A percentile compares a stretch with the other conserved stretches of the same genome.
These are phyloP conservation scores for Umbelopsis sp. DNA, from an alignment of 371 early-diverging fungal species.

Conservation along the genomic window DNA sequence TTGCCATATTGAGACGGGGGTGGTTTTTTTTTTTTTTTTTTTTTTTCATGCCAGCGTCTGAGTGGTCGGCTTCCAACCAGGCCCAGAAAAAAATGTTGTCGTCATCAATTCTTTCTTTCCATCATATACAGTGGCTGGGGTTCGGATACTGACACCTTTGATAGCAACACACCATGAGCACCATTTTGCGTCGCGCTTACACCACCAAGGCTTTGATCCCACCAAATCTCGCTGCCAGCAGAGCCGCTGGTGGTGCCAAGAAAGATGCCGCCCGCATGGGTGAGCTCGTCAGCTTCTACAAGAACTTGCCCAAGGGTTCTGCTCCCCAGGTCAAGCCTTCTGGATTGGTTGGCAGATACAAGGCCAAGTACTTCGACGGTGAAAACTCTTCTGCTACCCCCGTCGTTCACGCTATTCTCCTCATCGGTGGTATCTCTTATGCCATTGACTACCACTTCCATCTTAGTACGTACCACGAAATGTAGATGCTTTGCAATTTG, in stretches of 20 bases:
- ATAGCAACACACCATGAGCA: slow-evolving; percentile 38
- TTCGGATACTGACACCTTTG: neutral
- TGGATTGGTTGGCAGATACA: slow-evolving; percentile 55
- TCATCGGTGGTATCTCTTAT: slow-evolving; percentile 48
- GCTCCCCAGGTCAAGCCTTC: slow-evolving; percentile 46
- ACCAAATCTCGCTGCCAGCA: slow-evolving; percentile 55
- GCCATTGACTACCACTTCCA: slow-evolving; percentile 56
- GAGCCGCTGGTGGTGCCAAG: slow-evolving; percentile 41
- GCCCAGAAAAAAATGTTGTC: neutral
- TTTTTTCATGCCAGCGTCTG: neutral
- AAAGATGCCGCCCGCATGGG: slow-evolving; percentile 46
- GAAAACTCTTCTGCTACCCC: slow-evolving; percentile 64
- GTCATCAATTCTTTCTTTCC: neutral
- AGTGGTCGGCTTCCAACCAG: neutral
- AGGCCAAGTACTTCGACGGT: slow-evolving; percentile 71
- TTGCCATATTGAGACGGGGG: too few relatives aligned
- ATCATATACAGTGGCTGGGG: slow-evolving; percentile 9
- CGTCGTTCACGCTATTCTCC: slow-evolving; percentile 59
- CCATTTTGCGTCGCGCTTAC: slow-evolving; percentile 59
- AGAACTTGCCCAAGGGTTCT: slow-evolving; percentile 58
- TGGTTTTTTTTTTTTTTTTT: too few relatives aligned
- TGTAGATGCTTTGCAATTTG: too few relatives aligned
- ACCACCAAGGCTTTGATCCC: slow-evolving; percentile 59
- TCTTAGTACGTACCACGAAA: slow-evolving; percentile 6
- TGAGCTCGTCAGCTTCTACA: slow-evolving; percentile 56